A percentile compares a stretch with the other conserved stretches of the same genome.
These are phyloP conservation scores for Hygrocybe coccinea DNA, from an alignment of 768 basidiomycete species.

Conservation along the genomic window DNA sequence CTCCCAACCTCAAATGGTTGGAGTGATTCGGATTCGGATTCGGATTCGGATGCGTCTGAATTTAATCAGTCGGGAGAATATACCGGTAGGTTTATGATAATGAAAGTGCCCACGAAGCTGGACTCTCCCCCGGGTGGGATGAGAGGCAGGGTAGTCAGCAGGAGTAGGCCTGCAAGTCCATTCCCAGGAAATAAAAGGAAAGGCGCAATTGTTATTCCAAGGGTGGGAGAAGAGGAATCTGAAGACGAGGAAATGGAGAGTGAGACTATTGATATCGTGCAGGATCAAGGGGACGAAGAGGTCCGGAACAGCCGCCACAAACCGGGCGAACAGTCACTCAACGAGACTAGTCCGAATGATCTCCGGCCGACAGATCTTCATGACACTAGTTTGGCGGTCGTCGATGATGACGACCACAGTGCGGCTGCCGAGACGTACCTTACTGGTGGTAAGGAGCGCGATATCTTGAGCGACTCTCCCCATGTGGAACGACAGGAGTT, in stretches of 20 bases:
- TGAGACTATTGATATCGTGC: not conserved
- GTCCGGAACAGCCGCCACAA: too few relatives aligned
- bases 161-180: slow-evolving; percentile 70
- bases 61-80: slow-evolving; percentile 52
- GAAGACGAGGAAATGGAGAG: slow-evolving; percentile 31
- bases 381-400: not conserved
- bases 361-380: too few relatives aligned
- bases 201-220: not conserved
- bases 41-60: slow-evolving; percentile 14
- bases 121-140: slow-evolving; percentile 62
- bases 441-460: too few relatives aligned
- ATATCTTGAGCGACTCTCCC: too few relatives aligned
- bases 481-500: too few relatives aligned
- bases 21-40: slow-evolving; percentile 18
- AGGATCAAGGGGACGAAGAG: too few relatives aligned
- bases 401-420: slow-evolving; percentile 20
- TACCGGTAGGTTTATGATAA: slow-evolving; percentile 57
- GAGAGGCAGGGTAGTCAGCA: slow-evolving; percentile 44
- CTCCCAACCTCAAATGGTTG: not conserved
- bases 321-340: too few relatives aligned
- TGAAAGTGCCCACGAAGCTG: slow-evolving; percentile 55
- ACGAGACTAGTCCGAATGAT: too few relatives aligned
- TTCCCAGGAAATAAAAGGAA: slow-evolving; percentile 39
- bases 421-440: too few relatives aligned
- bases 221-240: slow-evolving; percentile 20